Evolutionary conservation across 139 green algal species (phyloP).

Genomic region (Edaphochlamys debaryana): DNA sequence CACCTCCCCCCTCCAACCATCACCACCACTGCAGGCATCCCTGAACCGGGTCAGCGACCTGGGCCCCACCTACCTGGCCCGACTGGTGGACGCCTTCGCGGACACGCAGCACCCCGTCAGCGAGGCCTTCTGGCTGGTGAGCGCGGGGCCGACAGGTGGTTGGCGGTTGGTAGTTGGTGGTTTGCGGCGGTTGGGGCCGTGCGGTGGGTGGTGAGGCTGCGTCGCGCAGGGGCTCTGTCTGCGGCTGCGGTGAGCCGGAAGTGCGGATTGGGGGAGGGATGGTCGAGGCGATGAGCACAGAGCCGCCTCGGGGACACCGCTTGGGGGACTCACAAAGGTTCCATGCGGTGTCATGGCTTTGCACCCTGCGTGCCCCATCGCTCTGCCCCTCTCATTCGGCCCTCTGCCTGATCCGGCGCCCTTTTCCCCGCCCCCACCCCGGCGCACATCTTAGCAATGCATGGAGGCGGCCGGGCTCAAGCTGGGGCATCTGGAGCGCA

Average conservation of each 20-base stretch:
- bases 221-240: neutral
- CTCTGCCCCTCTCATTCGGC: neutral
- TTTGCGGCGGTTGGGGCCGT: neutral
- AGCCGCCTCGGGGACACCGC: no score
- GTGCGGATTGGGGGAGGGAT: no score
- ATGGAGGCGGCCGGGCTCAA: conserved; percentile 29
- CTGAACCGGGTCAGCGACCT: no score
- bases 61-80: conserved; percentile 22
- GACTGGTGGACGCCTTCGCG: conserved; percentile 16
- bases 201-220: neutral
- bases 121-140: conserved; percentile 25
- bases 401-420: neutral
- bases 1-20: neutral
- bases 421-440: no score
- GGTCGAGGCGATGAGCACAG: no score
- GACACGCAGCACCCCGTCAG: conserved; percentile 9
- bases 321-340: neutral
- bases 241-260: no score
- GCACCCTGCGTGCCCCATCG: neutral
- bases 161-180: neutral
- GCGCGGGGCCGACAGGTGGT: neutral
- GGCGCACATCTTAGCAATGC: neutral
- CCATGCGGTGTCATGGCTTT: neutral
- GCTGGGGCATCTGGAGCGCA: conserved; percentile 11
- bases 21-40: conserved; percentile 2